Base-by-base conservation (phyloP, 345 rosid species). In the Sisymbrium irio region DNA sequence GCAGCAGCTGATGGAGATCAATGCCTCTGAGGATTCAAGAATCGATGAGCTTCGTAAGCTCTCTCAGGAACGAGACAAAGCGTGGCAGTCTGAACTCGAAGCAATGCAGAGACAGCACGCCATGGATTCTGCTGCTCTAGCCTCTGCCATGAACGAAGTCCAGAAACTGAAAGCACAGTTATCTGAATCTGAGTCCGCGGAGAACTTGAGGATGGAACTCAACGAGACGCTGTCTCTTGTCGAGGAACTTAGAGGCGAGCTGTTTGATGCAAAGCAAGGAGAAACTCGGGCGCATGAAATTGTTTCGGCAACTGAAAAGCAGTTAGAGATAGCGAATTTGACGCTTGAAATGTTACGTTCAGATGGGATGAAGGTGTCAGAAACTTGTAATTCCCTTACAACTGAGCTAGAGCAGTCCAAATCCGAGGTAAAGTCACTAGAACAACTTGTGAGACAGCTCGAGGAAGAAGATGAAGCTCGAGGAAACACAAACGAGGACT, bases 51-150 rank as follows among this genome's bases (percentile, higher is more conserved):
- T 95, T 58, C 85, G 90, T 14, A 82, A 89, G 65, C 81, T 92
- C 61, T 95, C 98, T 32, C 96, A 88, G 27, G 98, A 89, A 51
- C 86, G 98, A 39, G 99, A 95, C 79, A 85, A 84, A 75, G 90
- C 88, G 3, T 95, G 99, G 99, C 85, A 95, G 57, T 92, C 99
- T 49, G 99, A 95, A 75, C 91, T 95, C 11, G 98, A 92, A 82
- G 99, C 99, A 36, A 78, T 92, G 72, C 97, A 87, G 79, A 90
- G 87, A 77, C 98, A 90, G 56, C 88, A 92, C 45, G 74, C 85
- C 1, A 81, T 95, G 85, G 97, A 95, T 79, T 86, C 96, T 2
- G 80, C 97, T 30, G 91, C 92, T 65, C 67, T 92, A 45, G 81
- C 84, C 70, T 88, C 99, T 22, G 85, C 96, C 36, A 82, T 90